phyloP scores from a whole-genome alignment of 441 rosid species.

The Flueggea neowawraea region DNA sequence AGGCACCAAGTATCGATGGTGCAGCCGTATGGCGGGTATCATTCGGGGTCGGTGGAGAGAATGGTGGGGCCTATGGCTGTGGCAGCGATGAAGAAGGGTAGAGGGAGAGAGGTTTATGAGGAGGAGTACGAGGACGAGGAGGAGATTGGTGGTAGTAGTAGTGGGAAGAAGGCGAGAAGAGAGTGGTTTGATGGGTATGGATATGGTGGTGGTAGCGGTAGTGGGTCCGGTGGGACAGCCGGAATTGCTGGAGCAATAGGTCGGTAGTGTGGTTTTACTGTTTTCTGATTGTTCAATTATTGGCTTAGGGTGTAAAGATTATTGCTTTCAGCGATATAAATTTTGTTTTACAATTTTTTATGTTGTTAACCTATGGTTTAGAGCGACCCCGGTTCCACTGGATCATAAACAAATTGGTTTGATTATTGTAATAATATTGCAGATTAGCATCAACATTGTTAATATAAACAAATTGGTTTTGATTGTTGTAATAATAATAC shows the following conservation, averaged over 20 bases:
- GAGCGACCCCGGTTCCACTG: background rate
- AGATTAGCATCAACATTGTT: no score
- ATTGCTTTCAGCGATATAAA: no score
- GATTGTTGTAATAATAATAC: no score
- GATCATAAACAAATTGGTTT: no score
- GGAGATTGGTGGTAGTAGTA: slow-evolving; percentile 42
- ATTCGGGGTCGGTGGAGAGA: slow-evolving; percentile 23
- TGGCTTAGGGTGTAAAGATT: no score
- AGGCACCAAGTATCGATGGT: no score
- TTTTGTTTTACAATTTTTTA: no score
- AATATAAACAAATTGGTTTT: no score
- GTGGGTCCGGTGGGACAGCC: slow-evolving; percentile 47
- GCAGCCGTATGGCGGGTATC: slow-evolving; percentile 31
- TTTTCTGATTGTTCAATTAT: no score
- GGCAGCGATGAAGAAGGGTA: slow-evolving; percentile 41
- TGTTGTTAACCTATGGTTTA: background rate
- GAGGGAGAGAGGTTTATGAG: slow-evolving; percentile 53
- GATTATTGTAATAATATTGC: no score
- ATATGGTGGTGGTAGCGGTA: slow-evolving; percentile 26
- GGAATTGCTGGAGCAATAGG: slow-evolving; percentile 3
- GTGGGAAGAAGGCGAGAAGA: slow-evolving; percentile 73
- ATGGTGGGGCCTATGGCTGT: slow-evolving; percentile 25
- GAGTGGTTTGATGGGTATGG: slow-evolving; percentile 54
- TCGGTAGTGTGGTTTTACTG: no score
- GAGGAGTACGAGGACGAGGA: slow-evolving; percentile 56